Percentiles rank a stretch among this genome's conserved stretches.
phyloP scores from a whole-genome alignment of 148 eudicot species.

The Talinum fruticosum region DNA sequence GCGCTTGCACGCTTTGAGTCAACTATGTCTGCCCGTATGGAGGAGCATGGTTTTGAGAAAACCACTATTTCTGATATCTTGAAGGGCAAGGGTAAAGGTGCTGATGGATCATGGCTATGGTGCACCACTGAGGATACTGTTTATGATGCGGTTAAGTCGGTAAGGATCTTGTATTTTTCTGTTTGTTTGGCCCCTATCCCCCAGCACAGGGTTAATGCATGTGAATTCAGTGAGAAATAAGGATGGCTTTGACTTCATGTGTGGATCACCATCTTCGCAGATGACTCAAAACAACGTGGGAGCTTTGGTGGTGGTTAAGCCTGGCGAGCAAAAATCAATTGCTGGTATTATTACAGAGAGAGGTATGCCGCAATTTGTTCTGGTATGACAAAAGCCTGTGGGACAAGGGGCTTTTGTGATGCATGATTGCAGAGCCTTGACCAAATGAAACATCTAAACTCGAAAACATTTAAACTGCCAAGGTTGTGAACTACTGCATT shows the following conservation, averaged over 20 bases:
- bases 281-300: constrained; percentile 99
- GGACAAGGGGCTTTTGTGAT: not conserved
- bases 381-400: not conserved
- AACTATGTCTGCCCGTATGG: constrained; percentile 55
- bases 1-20: constrained; percentile 64
- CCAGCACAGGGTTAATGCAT: not conserved
- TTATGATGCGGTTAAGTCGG: constrained; percentile 97
- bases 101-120: constrained; percentile 99
- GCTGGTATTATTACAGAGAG: constrained; percentile 99
- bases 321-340: constrained; percentile 71
- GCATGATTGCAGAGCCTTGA: not conserved
- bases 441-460: not conserved
- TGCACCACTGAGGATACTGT: constrained; percentile 89
- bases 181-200: not conserved
- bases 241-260: not conserved
- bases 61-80: constrained; percentile 85
- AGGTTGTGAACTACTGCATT: not conserved
- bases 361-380: constrained; percentile 40
- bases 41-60: constrained; percentile 97
- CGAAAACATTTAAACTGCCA: not conserved
- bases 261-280: constrained; percentile 29
- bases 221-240: not conserved
- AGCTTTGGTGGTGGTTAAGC: constrained; percentile 93
- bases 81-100: constrained; percentile 79
- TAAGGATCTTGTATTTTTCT: constrained; percentile 31